Percentiles rank a stretch among this genome's conserved stretches.
These are phyloP conservation scores for Hirsutella rhossiliensis DNA, from an alignment of 2,329 filamentous ascomycete genomes.

Conservation along the genomic window DNA sequence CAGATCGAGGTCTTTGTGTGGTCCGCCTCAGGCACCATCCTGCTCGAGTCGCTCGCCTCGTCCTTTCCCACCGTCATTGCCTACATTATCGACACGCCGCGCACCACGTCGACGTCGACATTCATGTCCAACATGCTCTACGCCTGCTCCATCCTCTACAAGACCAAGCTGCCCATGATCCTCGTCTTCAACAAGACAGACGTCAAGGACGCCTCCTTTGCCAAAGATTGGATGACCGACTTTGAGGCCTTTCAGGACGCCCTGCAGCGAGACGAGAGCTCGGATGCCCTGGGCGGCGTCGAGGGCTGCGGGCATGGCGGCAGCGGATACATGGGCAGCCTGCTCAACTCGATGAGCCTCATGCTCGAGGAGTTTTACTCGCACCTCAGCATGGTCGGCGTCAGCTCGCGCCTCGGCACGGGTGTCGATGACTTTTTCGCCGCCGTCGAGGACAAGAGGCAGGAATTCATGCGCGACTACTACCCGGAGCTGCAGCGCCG, in stretches of 20 bases:
- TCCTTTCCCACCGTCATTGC: slow-evolving; percentile 95
- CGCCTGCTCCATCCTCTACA: slow-evolving; percentile 96
- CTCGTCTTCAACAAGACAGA: slow-evolving; percentile 99
- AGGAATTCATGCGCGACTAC: slow-evolving; percentile 85
- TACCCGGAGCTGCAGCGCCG: slow-evolving; percentile 79
- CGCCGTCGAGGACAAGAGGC: slow-evolving; percentile 74
- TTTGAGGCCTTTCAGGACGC: slow-evolving; percentile 93
- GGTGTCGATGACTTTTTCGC: slow-evolving; percentile 91
- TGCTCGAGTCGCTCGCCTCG: slow-evolving; percentile 84
- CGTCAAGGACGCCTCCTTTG: slow-evolving; percentile 80
- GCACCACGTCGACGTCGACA: slow-evolving; percentile 83
- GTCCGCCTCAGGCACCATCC: slow-evolving; percentile 88
- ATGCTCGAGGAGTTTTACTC: slow-evolving; percentile 97
- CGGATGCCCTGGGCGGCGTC: slow-evolving; percentile 60
- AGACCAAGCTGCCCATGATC: slow-evolving; percentile 97
- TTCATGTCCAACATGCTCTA: slow-evolving; percentile 99
- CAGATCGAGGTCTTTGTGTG: slow-evolving; percentile 99
- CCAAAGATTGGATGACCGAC: slow-evolving; percentile 99
- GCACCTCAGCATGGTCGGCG: slow-evolving; percentile 83
- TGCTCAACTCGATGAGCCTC: slow-evolving; percentile 95
- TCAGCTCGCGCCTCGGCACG: slow-evolving; percentile 83
- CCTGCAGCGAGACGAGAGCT: slow-evolving; percentile 65
- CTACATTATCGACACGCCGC: slow-evolving; percentile 93
- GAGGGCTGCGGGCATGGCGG: slow-evolving; percentile 60
- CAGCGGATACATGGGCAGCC: slow-evolving; percentile 89